phyloP scores from a whole-genome alignment of 2,329 filamentous ascomycete species.

The Sclerotinia trifoliorum region DNA sequence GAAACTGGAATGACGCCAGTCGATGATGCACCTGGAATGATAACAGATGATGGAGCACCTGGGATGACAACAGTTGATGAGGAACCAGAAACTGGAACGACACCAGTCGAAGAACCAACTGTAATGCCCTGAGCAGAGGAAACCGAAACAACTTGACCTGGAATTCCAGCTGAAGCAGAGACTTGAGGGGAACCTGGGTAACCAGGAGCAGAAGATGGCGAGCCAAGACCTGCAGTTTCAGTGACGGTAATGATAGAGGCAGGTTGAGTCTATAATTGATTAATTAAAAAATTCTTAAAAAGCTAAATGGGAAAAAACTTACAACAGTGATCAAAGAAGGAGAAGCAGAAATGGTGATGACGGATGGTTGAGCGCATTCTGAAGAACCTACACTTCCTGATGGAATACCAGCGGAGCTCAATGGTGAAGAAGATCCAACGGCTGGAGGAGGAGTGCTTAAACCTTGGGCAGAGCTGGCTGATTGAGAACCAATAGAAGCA shows the following conservation, averaged over 20 bases:
- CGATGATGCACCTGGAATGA: background rate
- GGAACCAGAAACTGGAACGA: background rate
- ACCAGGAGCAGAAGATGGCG: background rate
- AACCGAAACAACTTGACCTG: background rate
- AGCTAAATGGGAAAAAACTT: background rate
- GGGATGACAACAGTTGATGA: background rate
- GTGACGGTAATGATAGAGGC: constrained; percentile 12
- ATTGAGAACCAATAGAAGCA: background rate
- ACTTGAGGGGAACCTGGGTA: background rate
- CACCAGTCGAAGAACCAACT: background rate
- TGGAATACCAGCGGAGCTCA: background rate
- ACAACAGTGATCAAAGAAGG: constrained; percentile 16
- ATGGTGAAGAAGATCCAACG: constrained; percentile 8
- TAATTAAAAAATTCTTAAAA: background rate
- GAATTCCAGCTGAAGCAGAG: background rate
- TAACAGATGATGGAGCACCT: no score
- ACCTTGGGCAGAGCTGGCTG: constrained; percentile 7
- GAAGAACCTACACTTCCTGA: constrained; percentile 3
- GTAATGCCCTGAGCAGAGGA: background rate
- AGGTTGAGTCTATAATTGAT: constrained; percentile 10
- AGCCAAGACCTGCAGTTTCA: constrained; percentile 11
- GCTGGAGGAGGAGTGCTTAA: background rate
- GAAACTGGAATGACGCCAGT: background rate
- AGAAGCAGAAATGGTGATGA: constrained; percentile 9
- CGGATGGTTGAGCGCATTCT: constrained; percentile 16